These are phyloP conservation scores for Lyophyllum shimeji DNA, from an alignment of 768 basidiomycete genomes.

Conservation along the genomic window DNA sequence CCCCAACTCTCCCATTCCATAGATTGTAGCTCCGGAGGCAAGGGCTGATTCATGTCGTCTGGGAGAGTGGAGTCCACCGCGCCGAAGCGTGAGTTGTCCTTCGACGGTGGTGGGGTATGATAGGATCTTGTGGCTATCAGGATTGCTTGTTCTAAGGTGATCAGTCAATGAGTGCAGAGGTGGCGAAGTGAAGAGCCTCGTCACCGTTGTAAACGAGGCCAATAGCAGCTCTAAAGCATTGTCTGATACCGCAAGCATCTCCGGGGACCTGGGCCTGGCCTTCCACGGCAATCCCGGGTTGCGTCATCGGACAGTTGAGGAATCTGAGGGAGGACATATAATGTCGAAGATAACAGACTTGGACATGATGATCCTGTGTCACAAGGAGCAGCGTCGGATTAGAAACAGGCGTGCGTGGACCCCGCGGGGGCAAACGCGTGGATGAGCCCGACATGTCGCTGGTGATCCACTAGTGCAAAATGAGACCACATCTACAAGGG, in stretches of 20 bases:
- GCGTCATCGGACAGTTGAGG: constrained; percentile 48
- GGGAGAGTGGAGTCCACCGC: constrained; percentile 44
- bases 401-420: constrained; percentile 54
- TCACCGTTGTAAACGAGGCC: constrained; percentile 61
- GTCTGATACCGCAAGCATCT: constrained; percentile 36
- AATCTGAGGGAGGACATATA: constrained; percentile 43
- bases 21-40: constrained; percentile 24
- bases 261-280: constrained; percentile 29
- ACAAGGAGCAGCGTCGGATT: constrained; percentile 61
- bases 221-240: constrained; percentile 61
- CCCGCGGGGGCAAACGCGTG: constrained; percentile 55
- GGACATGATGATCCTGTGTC: constrained; percentile 59
- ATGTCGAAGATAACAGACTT: constrained; percentile 54
- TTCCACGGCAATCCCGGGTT: constrained; percentile 36
- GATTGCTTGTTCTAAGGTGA: constrained; percentile 44
- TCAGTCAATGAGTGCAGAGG: constrained; percentile 3
- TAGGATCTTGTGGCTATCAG: constrained; percentile 64
- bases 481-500: neutral
- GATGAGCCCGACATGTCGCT: constrained; percentile 40
- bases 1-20: constrained; percentile 55
- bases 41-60: constrained; percentile 28
- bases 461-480: constrained; percentile 49
- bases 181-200: neutral
- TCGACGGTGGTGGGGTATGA: constrained; percentile 37
- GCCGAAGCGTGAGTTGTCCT: constrained; percentile 27